phyloP scores from a whole-genome alignment of 78 protist genomes.

The Chrysochromulina parva region DNA sequence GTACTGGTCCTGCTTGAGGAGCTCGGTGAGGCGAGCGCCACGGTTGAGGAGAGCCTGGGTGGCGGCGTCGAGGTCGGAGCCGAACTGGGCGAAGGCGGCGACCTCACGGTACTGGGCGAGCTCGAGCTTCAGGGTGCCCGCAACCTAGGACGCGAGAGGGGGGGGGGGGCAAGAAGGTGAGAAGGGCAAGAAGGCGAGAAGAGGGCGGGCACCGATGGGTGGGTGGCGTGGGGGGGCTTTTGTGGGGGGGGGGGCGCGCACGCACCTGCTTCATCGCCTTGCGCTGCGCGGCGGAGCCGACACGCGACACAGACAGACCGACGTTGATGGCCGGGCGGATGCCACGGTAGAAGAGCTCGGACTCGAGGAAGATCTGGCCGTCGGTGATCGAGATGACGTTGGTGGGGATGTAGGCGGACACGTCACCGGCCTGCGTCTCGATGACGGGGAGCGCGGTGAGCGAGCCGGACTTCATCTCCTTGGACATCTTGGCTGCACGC shows the following conservation, averaged over 20 bases:
- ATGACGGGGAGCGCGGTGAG: constrained; percentile 79
- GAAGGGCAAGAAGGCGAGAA: too few relatives aligned
- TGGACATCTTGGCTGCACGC: constrained; percentile 75
- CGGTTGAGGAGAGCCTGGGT: constrained; percentile 67
- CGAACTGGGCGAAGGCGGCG: constrained; percentile 85
- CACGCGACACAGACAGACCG: constrained; percentile 84
- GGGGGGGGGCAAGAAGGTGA: too few relatives aligned
- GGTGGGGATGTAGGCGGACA: constrained; percentile 83
- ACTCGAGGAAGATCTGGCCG: constrained; percentile 80
- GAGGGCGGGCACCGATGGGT: too few relatives aligned
- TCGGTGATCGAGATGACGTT: constrained; percentile 85
- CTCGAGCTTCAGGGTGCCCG: constrained; percentile 72
- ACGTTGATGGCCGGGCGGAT: constrained; percentile 81
- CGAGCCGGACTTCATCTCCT: constrained; percentile 58
- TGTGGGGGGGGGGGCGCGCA: too few relatives aligned
- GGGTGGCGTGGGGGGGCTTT: too few relatives aligned
- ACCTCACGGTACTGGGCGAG: constrained; percentile 83
- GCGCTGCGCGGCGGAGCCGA: constrained; percentile 82
- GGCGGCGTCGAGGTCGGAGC: constrained; percentile 74
- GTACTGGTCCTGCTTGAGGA: constrained; percentile 70
- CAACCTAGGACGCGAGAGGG: constrained; percentile 15
- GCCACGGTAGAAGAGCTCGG: constrained; percentile 78
- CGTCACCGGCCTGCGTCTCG: constrained; percentile 85
- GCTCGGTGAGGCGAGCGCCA: constrained; percentile 63
- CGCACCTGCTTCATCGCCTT: constrained; percentile 74